phyloP scores from a whole-genome alignment of 371 early-diverging fungal genomes.

The Rhizopus arrhizus region DNA sequence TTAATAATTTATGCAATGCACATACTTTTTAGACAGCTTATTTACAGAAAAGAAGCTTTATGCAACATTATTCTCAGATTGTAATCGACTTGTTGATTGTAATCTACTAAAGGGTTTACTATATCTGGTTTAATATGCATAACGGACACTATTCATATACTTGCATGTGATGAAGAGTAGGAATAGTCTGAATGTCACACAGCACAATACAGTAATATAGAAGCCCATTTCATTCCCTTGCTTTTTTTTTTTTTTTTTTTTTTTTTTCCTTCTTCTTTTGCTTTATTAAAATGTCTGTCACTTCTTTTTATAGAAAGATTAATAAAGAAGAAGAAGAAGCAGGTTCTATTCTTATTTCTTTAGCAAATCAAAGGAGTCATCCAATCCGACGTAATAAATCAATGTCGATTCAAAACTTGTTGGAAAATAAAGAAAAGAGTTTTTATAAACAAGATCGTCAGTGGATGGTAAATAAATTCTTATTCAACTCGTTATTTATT shows the following conservation, averaged over 20 bases:
- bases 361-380: slow-evolving; percentile 27
- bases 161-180: slow-evolving; percentile 1
- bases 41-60: too few species aligned
- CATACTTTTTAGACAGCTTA: too few species aligned
- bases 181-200: background rate
- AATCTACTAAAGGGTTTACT: background rate
- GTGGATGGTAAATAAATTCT: too few species aligned
- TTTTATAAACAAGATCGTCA: background rate
- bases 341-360: slow-evolving; percentile 40
- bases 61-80: background rate
- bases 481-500: background rate
- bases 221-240: background rate
- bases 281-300: background rate
- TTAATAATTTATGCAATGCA: too few species aligned
- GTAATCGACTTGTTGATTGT: background rate
- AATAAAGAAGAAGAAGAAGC: slow-evolving; percentile 45
- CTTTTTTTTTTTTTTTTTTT: slow-evolving; percentile 1
- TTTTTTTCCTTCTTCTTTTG: background rate
- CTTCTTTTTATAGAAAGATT: background rate
- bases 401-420: slow-evolving; percentile 42
- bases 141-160: background rate
- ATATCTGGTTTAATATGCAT: slow-evolving; percentile 2
- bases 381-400: slow-evolving; percentile 9
- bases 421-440: slow-evolving; percentile 22
- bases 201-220: background rate